Conservation (phyloP, 2,329 filamentous ascomycete genomes). For the Xylaria sp. region DNA sequence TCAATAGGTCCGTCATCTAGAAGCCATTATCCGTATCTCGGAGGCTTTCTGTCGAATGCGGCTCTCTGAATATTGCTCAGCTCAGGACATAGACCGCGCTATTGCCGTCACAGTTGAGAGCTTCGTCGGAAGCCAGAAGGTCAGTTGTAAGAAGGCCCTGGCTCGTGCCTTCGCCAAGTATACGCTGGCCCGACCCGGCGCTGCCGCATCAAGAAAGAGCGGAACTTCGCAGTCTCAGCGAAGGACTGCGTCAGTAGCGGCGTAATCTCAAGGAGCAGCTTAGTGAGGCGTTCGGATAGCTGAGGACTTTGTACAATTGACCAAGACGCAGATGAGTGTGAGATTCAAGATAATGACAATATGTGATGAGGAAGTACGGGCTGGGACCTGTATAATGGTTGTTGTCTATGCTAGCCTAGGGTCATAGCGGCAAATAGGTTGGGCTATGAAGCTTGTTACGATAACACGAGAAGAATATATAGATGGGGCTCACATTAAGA, state of each 20-base stretch:
- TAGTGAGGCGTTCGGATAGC: conserved; percentile 13
- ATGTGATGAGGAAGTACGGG: conserved; percentile 3
- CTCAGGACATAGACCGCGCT: conserved; percentile 92
- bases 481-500: background rate
- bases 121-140: conserved; percentile 95
- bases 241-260: conserved; percentile 39
- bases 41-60: conserved; percentile 98
- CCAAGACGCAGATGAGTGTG: conserved; percentile 11
- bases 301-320: conserved; percentile 20
- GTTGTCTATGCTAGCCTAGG: conserved; percentile 7
- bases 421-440: background rate
- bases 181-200: conserved; percentile 67
- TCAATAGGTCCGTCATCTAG: conserved; percentile 87
- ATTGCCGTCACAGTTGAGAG: conserved; percentile 97
- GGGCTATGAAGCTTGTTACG: background rate
- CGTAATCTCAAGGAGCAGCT: conserved; percentile 25
- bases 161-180: conserved; percentile 97
- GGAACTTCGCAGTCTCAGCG: conserved; percentile 42
- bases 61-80: conserved; percentile 91
- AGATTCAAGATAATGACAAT: conserved; percentile 22
- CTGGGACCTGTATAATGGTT: conserved; percentile 6
- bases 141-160: conserved; percentile 96
- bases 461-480: background rate
- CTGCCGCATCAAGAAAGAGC: conserved; percentile 36
- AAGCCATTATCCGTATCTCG: conserved; percentile 95